Conservation (phyloP, 2,329 filamentous ascomycete genomes). For the Fusarium sp. region DNA sequence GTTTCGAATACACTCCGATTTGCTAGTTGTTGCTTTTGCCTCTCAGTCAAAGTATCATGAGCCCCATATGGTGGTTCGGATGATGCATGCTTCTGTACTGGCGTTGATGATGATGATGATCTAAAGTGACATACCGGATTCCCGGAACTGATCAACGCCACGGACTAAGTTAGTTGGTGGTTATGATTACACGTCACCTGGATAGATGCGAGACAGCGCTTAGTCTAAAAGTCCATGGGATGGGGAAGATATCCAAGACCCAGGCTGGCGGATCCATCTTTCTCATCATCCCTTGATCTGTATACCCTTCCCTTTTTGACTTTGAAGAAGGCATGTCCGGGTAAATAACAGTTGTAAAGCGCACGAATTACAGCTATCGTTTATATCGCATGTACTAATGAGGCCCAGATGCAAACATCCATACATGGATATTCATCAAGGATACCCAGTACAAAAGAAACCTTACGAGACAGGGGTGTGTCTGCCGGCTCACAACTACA, state of each 20-base stretch:
- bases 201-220: background rate
- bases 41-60: background rate
- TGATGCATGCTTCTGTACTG: background rate
- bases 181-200: background rate
- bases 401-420: background rate
- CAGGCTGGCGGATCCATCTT: constrained; percentile 19
- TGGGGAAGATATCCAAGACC: constrained; percentile 4
- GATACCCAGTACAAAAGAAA: constrained; percentile 4
- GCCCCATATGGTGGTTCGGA: background rate
- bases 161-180: background rate
- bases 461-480: constrained; percentile 5
- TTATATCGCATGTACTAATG: background rate
- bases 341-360: background rate
- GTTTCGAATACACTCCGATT: constrained; percentile 5
- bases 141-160: constrained; percentile 14
- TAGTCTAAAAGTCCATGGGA: background rate
- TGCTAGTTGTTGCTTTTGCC: background rate
- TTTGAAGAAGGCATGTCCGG: background rate
- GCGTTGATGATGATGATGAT: background rate
- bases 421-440: background rate
- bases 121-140: constrained; percentile 14
- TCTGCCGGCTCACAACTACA: background rate
- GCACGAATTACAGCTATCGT: background rate
- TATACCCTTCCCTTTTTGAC: background rate
- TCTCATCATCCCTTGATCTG: background rate